Evolutionary conservation across 2,329 filamentous ascomycete genomes (phyloP), one percentile per base, ranked within the genome.

Genomic region (Tolypocladium tundrense): DNA sequence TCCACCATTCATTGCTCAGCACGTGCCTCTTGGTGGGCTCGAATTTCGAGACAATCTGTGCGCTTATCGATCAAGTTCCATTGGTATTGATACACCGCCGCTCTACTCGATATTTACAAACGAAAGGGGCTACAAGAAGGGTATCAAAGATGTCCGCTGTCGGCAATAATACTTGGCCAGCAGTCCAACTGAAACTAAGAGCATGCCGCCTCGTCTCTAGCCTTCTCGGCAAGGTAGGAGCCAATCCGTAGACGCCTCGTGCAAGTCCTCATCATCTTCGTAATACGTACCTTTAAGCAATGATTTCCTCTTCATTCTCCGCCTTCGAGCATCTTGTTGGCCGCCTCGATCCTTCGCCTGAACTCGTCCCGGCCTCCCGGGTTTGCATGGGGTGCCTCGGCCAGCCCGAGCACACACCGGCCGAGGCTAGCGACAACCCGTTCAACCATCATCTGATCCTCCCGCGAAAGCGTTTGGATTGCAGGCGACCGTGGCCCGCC

Each of bases 301-400:
- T 13, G 3, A 42, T 16, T 16, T 5, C 13, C 2, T n/a, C 39
- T 8, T 55, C 27, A 55, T 33, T 48, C 51, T 10, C 53, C 80
- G 6, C 89, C 90, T 63, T 93, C 89, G 37, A 96, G 76, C 4
- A 90, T 81, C 56, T 83, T 79, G 60, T 86, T 84, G 6, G 91
- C 91, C 56, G 85, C 83, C 63, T 95, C 90, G 55, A 96, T 79
- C 63, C 88, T 80, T 61, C 88, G 77, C 60, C 90, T 79, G 70
- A 88, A 85, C 59, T 87, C 77, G 57, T 86, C 77, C 58, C 85
- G 78, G 54, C 79, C 81, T 63, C 89, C 82, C 60, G 82, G 73
- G 64, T 79, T 78, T 59, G 80, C 73, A 62, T 74, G 73, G 62
- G 82, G 75, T 55, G 77, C 72, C 72, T 88, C 77, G 59, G 80